These are phyloP conservation scores for Aspergillus pseudotamarii DNA, from an alignment of 2,329 filamentous ascomycete species.

Conservation along the genomic window DNA sequence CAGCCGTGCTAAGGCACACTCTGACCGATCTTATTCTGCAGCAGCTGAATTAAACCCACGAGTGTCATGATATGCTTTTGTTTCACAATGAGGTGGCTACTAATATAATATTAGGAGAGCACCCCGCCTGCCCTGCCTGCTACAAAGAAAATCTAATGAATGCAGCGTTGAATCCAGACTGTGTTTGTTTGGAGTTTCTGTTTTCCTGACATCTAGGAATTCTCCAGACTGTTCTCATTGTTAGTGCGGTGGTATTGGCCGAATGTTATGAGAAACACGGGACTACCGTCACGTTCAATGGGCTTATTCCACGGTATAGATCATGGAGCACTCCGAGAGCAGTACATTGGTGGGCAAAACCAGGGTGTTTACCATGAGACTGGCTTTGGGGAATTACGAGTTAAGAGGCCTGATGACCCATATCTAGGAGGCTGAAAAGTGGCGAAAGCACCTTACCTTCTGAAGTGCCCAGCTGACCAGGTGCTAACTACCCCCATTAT, in stretches of 20 bases:
- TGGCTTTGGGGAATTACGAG: background rate
- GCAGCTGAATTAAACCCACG: background rate
- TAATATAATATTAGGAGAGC: background rate
- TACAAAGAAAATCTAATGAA: background rate
- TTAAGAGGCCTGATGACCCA: background rate
- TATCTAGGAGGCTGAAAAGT: background rate
- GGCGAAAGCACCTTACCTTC: background rate
- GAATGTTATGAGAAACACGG: no score
- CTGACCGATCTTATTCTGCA: background rate
- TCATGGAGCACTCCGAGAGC: no score
- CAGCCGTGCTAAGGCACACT: background rate
- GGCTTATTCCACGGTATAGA: background rate
- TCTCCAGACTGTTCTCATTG: background rate
- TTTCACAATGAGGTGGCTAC: background rate
- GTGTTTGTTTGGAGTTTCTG: background rate
- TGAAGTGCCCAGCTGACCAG: background rate
- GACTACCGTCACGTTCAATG: background rate
- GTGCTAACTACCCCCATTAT: background rate
- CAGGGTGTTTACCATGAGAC: no score
- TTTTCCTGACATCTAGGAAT: background rate
- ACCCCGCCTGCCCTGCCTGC: background rate
- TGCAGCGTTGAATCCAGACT: background rate
- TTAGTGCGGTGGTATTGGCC: background rate
- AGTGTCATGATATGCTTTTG: background rate
- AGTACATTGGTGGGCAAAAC: no score